phyloP scores from a whole-genome alignment of 192 early-diverging fungal species.

The Mortierella claussenii region DNA sequence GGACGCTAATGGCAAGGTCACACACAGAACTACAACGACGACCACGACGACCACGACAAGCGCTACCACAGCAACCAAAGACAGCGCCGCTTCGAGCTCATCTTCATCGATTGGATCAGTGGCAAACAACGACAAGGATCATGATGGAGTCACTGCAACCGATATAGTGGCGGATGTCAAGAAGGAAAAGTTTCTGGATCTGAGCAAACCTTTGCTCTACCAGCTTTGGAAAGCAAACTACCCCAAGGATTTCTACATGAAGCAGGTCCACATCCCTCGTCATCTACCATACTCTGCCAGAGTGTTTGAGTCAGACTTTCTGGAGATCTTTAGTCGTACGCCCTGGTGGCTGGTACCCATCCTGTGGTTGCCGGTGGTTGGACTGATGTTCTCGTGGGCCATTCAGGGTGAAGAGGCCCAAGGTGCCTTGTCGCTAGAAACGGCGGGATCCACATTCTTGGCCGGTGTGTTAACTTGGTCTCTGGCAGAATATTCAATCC shows the following conservation, averaged over 20 bases:
- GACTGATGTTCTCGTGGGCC: conserved; percentile 53
- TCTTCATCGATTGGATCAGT: too few species aligned
- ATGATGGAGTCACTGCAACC: not conserved
- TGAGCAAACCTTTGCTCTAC: conserved; percentile 79
- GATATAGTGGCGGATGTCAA: conserved; percentile 44
- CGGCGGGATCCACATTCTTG: conserved; percentile 60
- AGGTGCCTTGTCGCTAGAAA: conserved; percentile 37
- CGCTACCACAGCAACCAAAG: not conserved
- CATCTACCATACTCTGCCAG: conserved; percentile 79
- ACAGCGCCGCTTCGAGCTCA: not conserved
- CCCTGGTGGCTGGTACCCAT: conserved; percentile 90
- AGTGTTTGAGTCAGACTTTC: conserved; percentile 79
- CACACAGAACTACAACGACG: not conserved
- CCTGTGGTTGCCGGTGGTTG: conserved; percentile 82
- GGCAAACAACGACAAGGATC: conserved; percentile 16
- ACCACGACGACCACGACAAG: conserved; percentile 1
- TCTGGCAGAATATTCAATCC: conserved; percentile 86
- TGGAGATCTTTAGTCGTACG: conserved; percentile 85
- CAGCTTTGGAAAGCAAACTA: conserved; percentile 80
- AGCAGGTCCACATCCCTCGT: conserved; percentile 89
- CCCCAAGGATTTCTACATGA: conserved; percentile 82
- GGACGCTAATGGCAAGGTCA: not conserved
- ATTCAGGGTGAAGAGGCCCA: conserved; percentile 46
- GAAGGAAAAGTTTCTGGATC: conserved; percentile 77
- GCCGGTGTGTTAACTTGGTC: conserved; percentile 83